Conservation (phyloP, 495 filamentous ascomycete genomes). For the Pyrenula aspistea region DNA sequence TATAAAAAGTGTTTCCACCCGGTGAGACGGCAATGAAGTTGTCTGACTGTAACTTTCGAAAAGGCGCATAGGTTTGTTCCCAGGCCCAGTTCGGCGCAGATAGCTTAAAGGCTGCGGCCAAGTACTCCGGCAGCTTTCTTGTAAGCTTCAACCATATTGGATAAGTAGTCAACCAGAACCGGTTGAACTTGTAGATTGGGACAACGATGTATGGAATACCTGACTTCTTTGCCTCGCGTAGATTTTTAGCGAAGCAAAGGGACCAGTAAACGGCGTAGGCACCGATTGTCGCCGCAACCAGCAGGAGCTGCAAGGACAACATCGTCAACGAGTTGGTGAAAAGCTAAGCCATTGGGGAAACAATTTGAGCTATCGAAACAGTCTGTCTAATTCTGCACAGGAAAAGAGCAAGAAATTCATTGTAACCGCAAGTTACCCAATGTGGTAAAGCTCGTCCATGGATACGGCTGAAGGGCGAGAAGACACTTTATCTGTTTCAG, state of each 20-base stretch:
- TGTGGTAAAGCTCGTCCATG: too few relatives aligned
- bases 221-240: not conserved
- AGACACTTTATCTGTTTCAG: not conserved
- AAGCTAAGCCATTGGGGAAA: too few relatives aligned
- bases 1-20: constrained; percentile 27
- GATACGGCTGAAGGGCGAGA: too few relatives aligned
- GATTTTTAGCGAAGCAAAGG: not conserved
- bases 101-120: not conserved
- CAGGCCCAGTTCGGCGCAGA: constrained; percentile 24
- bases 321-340: too few relatives aligned
- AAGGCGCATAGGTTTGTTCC: constrained; percentile 23
- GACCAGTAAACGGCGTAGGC: not conserved
- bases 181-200: constrained; percentile 18
- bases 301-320: not conserved
- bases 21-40: constrained; percentile 45
- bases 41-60: constrained; percentile 27
- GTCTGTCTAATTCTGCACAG: too few relatives aligned
- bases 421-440: too few relatives aligned
- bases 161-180: constrained; percentile 14
- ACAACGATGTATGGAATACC: constrained; percentile 25
- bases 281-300: not conserved
- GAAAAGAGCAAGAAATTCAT: too few relatives aligned
- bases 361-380: too few relatives aligned
- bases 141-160: constrained; percentile 23
- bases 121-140: constrained; percentile 7